These are phyloP conservation scores for Pachyrhizus erosus DNA, from an alignment of 306 rosid species.

Conservation along the genomic window DNA sequence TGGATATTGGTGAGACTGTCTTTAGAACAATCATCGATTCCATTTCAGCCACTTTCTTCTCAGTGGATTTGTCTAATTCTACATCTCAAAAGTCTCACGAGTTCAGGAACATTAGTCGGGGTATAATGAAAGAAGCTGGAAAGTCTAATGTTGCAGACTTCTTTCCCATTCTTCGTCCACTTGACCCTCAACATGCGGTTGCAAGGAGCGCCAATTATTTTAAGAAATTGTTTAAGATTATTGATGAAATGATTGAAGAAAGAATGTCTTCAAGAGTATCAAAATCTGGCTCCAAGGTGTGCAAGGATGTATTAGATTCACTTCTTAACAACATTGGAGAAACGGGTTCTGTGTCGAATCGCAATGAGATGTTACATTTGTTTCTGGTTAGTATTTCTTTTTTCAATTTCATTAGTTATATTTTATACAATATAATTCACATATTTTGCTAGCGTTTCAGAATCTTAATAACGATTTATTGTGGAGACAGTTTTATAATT, in stretches of 20 bases:
- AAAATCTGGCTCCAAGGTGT: neutral
- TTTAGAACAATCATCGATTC: slow-evolving; percentile 5
- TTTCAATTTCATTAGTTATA: too few species aligned
- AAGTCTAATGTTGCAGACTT: slow-evolving; percentile 38
- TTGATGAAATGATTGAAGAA: slow-evolving; percentile 41
- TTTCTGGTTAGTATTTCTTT: neutral
- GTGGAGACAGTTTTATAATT: neutral
- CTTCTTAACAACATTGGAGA: slow-evolving; percentile 4
- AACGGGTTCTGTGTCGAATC: neutral
- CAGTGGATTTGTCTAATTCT: slow-evolving; percentile 22
- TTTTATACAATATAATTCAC: too few species aligned
- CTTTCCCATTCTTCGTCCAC: slow-evolving; percentile 7
- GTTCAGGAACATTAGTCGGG: neutral
- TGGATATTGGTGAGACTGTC: slow-evolving; percentile 33
- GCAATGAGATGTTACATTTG: neutral
- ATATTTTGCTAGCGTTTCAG: too few species aligned
- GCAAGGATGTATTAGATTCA: slow-evolving; percentile 33
- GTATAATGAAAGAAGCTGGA: slow-evolving; percentile 15
- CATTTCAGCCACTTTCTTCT: slow-evolving; percentile 30
- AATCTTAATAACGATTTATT: neutral
- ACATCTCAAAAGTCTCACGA: slow-evolving; percentile 20
- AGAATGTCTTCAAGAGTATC: slow-evolving; percentile 19
- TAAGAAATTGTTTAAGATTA: neutral
- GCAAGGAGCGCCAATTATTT: neutral
- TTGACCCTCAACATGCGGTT: slow-evolving; percentile 30